Evolutionary conservation across 2,329 filamentous ascomycete genomes (phyloP), one percentile per base, ranked within the genome.

Genomic region (Monosporascus sp.): DNA sequence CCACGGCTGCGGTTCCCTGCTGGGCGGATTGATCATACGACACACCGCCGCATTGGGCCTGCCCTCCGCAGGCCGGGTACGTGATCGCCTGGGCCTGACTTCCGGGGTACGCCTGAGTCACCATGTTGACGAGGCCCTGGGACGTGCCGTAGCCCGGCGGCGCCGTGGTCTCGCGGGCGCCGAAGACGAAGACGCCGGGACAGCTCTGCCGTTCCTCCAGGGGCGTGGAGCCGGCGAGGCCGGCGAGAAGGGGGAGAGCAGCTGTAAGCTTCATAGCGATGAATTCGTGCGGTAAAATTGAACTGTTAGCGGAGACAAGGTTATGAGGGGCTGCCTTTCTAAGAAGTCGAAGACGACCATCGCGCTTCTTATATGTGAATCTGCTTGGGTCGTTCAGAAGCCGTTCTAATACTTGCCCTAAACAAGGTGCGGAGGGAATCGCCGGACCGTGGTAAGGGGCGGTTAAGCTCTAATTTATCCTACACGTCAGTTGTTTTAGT

Each of bases 21-120:
- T 70, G 58, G 1, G 78, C 81, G 3, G 81, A 85, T 58, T 73
- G 73, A 9, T 75, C 79, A 60, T 85, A 86, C 64, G 73, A 75
- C 22, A 76, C 66, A 24, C 77, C 73, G 47, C 82, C 82, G 58
- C 81, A 84, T 1, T 70, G 70, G 5, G 75, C 63, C 60, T 82
- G 77, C 41, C 82, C 82, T 51, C 82, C 82, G 52, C 79, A 83
- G 1, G 83, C 83, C 46, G 83, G 78, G 60, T 81, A 81, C 52
- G 31, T 57, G 59, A 80, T 80, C 3, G 76, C 72, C 54, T 75
- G 72, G 8, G 75, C 64, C 6, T 56, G 74, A 75, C 17, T 75
- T 66, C 76, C 76, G 0, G 76, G 62, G 60, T 77, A 75, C 14
- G 75, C 70, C 22, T 60, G 60, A 6, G 73, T 63, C 43, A 80